phyloP scores from a whole-genome alignment of 1,139 yeast species.

The Yamadazyma blattariae region DNA sequence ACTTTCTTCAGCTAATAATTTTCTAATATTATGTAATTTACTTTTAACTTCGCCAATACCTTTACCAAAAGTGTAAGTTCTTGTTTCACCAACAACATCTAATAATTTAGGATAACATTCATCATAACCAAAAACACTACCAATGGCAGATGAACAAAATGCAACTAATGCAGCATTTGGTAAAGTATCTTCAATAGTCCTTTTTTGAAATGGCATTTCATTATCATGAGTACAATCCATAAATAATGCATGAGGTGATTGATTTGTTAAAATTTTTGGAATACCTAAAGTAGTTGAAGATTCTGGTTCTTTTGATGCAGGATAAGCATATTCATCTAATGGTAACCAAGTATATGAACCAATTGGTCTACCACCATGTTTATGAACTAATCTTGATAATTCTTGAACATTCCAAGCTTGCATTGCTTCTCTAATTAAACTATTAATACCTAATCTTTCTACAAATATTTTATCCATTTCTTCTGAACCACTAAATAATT shows the following conservation, averaged over 20 bases:
- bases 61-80: slow-evolving; percentile 52
- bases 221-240: slow-evolving; percentile 99
- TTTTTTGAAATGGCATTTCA: slow-evolving; percentile 81
- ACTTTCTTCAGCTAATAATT: slow-evolving; percentile 62
- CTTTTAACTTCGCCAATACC: slow-evolving; percentile 78
- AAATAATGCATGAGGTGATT: slow-evolving; percentile 86
- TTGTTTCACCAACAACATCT: slow-evolving; percentile 75
- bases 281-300: slow-evolving; percentile 46
- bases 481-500: slow-evolving; percentile 89
- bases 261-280: slow-evolving; percentile 60
- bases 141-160: slow-evolving; percentile 90
- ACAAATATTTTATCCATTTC: slow-evolving; percentile 87
- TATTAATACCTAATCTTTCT: slow-evolving; percentile 83
- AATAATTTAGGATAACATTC: slow-evolving; percentile 82
- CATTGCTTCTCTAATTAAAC: slow-evolving; percentile 94
- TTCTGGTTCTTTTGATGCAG: slow-evolving; percentile 48
- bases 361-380: slow-evolving; percentile 93
- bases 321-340: slow-evolving; percentile 66
- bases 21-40: slow-evolving; percentile 56
- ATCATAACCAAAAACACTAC: slow-evolving; percentile 92
- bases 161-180: slow-evolving; percentile 95
- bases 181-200: slow-evolving; percentile 90
- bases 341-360: slow-evolving; percentile 85
- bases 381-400: slow-evolving; percentile 79
- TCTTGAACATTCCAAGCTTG: slow-evolving; percentile 91